These are phyloP conservation scores for Kodamaea hsintzibuensis DNA, from an alignment of 805 yeast genomes.

Conservation along the genomic window DNA sequence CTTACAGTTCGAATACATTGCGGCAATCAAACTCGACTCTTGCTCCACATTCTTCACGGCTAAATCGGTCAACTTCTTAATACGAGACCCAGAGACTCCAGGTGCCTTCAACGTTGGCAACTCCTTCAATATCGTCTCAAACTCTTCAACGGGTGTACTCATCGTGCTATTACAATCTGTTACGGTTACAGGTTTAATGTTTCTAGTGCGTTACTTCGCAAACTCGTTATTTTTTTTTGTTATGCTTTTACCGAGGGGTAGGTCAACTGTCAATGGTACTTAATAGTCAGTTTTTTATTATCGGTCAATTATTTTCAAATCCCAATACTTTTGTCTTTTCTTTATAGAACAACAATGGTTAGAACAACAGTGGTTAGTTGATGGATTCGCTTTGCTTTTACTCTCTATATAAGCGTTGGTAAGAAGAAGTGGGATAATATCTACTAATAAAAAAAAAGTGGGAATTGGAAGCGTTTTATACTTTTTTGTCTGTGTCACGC, in stretches of 20 bases:
- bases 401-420: constrained; percentile 3
- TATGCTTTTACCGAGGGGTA: not conserved
- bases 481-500: constrained; percentile 1
- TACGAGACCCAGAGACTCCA: constrained; percentile 95
- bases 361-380: not conserved
- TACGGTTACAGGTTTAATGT: not conserved
- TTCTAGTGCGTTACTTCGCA: not conserved
- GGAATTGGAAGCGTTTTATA: constrained; percentile 1
- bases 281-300: not conserved
- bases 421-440: not conserved
- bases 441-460: not conserved
- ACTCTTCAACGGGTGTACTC: constrained; percentile 44
- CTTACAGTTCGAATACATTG: constrained; percentile 66
- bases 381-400: not conserved
- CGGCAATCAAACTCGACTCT: constrained; percentile 57
- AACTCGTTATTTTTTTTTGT: not conserved
- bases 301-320: not conserved
- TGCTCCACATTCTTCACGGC: constrained; percentile 67
- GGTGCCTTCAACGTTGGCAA: constrained; percentile 68
- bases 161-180: constrained; percentile 17
- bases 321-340: not conserved
- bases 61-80: constrained; percentile 76
- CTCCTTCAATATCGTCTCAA: constrained; percentile 50
- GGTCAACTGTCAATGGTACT: no score
- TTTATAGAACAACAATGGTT: not conserved